Base-by-base conservation (phyloP, 2,329 filamentous ascomycete species). In the Coniella vitis region DNA sequence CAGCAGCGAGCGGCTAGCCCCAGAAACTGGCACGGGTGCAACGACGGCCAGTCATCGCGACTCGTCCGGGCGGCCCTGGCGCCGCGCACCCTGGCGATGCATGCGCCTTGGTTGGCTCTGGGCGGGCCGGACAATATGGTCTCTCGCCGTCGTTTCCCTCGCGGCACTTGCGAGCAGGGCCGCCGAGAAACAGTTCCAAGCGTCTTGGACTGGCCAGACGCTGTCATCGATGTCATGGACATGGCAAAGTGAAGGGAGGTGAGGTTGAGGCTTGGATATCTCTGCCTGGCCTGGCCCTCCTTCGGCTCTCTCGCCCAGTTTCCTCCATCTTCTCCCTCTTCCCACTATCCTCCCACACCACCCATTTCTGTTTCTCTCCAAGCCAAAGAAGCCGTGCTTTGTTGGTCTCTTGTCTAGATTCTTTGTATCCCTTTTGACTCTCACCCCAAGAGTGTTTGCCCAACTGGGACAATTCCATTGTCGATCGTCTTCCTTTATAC, bases 1-100 rank as follows among this genome's bases (percentile, higher is more conserved):
- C 43, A 45, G 34, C 9, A 22, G 29, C 38, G 14, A 31, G 51
- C 51, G 51, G 43, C 43, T 50, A 45, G n/a, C 25, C 25, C 25
- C 25, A 29, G 25, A 5, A 29, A 29, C 25, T 29, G 25, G 25
- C 5, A 10, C 25, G 25, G 10, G 39, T 14, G 14, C 42, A 36
- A 40, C 47, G 20, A 53, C 36, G 39, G 45, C 51, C 51, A 53
- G 44, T 53, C 51, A 32, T 25, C 40, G 35, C 45, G 48, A 53
- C 51, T 51, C 44, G 25, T 29, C 25, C 10, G 25, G 25, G 10
- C 5, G 5, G 25, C 10, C 5, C 25, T 29, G 25, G 25, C 25
- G 25, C 25, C 25, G 10, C 25, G 25, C 25, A 29, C 25, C 25
- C 25, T 10, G 25, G 25, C 25, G 25, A 29, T 29, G 25, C 25